These are phyloP conservation scores for Venturia effusa DNA, from an alignment of 2,329 filamentous ascomycete genomes.

Conservation along the genomic window DNA sequence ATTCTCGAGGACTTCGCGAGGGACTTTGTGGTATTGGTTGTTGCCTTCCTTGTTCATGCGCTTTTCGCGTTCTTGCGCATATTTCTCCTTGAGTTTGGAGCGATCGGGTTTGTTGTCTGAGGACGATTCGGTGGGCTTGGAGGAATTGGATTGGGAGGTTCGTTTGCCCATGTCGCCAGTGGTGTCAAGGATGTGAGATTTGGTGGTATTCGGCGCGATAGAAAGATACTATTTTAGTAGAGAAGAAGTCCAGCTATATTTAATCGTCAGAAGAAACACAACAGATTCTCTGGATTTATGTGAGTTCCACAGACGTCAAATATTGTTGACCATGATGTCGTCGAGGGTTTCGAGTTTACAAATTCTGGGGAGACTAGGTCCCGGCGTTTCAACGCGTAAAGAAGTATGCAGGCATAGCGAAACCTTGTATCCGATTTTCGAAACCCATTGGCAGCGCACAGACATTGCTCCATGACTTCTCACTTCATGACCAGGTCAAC, in stretches of 20 bases:
- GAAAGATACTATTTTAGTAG: not conserved
- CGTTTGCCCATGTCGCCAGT: not conserved
- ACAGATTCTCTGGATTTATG: not conserved
- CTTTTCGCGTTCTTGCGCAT: constrained; percentile 20
- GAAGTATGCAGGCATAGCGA: not conserved
- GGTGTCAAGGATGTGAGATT: too few species aligned
- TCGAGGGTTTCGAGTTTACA: not conserved
- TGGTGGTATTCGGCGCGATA: too few species aligned
- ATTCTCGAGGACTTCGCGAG: not conserved
- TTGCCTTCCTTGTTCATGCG: constrained; percentile 16
- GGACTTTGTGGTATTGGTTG: not conserved
- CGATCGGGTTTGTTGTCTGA: not conserved
- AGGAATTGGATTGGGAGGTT: not conserved
- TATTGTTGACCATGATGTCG: not conserved
- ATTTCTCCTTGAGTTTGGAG: constrained; percentile 15
- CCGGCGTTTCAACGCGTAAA: not conserved
- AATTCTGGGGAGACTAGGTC: not conserved
- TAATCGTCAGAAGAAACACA: not conserved
- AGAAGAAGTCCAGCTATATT: not conserved
- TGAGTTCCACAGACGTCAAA: not conserved
- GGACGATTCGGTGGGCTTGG: not conserved
- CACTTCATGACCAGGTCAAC: not conserved
- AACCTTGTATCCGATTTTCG: not conserved
- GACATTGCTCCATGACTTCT: not conserved
- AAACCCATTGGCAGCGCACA: not conserved